phyloP scores from a whole-genome alignment of 2,329 filamentous ascomycete genomes.

The Xylaria hypoxylon region DNA sequence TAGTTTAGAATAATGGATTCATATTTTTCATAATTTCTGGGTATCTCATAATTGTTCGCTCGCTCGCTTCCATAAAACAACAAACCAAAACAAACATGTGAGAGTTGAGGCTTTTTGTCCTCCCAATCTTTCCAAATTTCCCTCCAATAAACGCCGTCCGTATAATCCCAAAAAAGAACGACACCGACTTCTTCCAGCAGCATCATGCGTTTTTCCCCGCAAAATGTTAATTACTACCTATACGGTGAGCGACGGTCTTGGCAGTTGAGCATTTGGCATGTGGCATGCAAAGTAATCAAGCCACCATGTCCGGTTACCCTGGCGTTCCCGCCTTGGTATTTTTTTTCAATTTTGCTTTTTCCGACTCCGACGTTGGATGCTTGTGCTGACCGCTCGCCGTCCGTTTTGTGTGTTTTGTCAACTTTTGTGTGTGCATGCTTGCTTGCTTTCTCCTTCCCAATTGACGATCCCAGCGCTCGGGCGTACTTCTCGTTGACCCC shows the following conservation, averaged over 20 bases:
- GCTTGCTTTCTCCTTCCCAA: slow-evolving; percentile 20
- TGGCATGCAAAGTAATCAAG: slow-evolving; percentile 26
- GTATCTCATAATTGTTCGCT: slow-evolving; percentile 40
- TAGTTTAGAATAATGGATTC: not conserved
- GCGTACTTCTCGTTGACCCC: slow-evolving; percentile 2
- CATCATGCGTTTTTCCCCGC: not conserved
- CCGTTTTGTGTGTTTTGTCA: no score
- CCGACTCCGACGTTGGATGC: not conserved
- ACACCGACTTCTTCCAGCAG: not conserved
- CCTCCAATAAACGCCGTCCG: slow-evolving; percentile 13
- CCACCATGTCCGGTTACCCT: not conserved
- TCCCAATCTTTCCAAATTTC: not conserved
- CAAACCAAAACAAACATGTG: not conserved
- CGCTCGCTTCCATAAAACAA: slow-evolving; percentile 27
- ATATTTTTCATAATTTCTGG: slow-evolving; percentile 37
- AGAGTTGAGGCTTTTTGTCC: slow-evolving; percentile 4
- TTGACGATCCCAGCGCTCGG: slow-evolving; percentile 14
- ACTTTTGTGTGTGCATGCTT: not conserved
- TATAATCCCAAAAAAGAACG: not conserved
- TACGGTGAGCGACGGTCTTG: slow-evolving; percentile 8
- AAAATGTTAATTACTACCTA: slow-evolving; percentile 1
- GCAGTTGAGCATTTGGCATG: not conserved
- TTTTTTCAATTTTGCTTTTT: not conserved
- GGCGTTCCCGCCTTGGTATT: slow-evolving; percentile 4
- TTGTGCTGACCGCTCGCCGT: not conserved